phyloP scores from a whole-genome alignment of 345 rosid species.

The Reutealis trisperma region DNA sequence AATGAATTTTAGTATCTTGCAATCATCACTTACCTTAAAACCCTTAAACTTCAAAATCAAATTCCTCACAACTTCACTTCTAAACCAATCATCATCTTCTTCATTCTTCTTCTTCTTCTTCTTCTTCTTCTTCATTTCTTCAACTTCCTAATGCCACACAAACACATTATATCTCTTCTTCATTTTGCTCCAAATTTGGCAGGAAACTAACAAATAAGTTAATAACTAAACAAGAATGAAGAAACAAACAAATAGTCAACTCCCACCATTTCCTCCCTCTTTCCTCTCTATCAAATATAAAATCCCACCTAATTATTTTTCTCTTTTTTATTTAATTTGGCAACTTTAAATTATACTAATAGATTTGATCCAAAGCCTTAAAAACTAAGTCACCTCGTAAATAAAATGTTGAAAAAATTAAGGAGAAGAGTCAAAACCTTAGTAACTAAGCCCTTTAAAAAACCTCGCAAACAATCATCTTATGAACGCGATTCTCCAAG shows the following conservation, averaged over 20 bases:
- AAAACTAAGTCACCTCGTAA: background rate
- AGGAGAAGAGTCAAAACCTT: slow-evolving; percentile 14
- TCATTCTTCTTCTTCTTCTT: background rate
- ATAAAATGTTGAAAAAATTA: slow-evolving; percentile 17
- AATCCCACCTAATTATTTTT: slow-evolving; percentile 4
- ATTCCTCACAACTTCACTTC: slow-evolving; percentile 10
- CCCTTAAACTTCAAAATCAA: background rate
- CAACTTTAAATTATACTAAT: background rate
- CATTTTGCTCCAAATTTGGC: background rate
- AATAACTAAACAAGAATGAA: background rate
- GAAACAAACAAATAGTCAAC: background rate
- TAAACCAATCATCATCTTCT: background rate
- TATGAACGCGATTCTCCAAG: background rate
- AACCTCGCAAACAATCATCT: background rate
- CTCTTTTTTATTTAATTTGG: background rate
- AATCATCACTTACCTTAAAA: slow-evolving; percentile 6
- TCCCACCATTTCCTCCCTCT: slow-evolving; percentile 4
- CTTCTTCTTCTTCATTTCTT: background rate
- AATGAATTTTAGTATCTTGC: slow-evolving; percentile 17
- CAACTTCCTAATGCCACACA: background rate
- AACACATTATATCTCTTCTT: background rate
- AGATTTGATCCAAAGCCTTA: background rate
- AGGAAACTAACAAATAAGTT: background rate
- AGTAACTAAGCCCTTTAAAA: slow-evolving; percentile 16
- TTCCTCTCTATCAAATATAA: background rate